phyloP scores from a whole-genome alignment of 305 asterid genomes.

The Fraxinus paxiana region DNA sequence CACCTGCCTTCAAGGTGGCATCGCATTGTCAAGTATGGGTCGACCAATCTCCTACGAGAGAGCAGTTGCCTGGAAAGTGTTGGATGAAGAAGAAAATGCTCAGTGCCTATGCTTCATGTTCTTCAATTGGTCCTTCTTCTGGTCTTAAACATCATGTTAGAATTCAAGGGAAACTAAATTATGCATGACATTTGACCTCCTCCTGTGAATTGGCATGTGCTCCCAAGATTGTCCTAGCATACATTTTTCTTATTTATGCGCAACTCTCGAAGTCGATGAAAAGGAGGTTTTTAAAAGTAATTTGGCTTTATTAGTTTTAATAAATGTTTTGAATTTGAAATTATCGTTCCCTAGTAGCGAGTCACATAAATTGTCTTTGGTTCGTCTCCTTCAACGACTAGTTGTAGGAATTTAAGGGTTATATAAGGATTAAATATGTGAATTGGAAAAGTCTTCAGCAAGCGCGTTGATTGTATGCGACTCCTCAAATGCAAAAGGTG shows the following conservation, averaged over 20 bases:
- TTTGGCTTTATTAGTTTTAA: background rate
- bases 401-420: background rate
- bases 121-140: conserved; percentile 81
- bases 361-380: background rate
- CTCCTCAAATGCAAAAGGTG: background rate
- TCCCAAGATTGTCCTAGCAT: background rate
- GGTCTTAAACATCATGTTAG: conserved; percentile 26
- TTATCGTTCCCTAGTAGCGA: background rate
- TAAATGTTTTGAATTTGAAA: background rate
- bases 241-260: background rate
- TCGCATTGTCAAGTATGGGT: conserved; percentile 88
- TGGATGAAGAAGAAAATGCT: conserved; percentile 76
- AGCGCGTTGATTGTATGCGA: background rate
- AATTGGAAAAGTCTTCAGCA: too few species aligned
- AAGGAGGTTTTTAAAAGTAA: background rate
- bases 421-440: background rate
- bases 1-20: conserved; percentile 70
- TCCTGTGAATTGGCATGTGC: background rate
- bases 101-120: conserved; percentile 91
- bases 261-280: background rate
- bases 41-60: conserved; percentile 75
- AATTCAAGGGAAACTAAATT: conserved; percentile 8
- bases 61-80: conserved; percentile 91
- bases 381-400: background rate
- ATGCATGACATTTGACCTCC: conserved; percentile 16